These are phyloP conservation scores for Puccinia triticina DNA, from an alignment of 1,284 basidiomycete genomes.

Conservation along the genomic window DNA sequence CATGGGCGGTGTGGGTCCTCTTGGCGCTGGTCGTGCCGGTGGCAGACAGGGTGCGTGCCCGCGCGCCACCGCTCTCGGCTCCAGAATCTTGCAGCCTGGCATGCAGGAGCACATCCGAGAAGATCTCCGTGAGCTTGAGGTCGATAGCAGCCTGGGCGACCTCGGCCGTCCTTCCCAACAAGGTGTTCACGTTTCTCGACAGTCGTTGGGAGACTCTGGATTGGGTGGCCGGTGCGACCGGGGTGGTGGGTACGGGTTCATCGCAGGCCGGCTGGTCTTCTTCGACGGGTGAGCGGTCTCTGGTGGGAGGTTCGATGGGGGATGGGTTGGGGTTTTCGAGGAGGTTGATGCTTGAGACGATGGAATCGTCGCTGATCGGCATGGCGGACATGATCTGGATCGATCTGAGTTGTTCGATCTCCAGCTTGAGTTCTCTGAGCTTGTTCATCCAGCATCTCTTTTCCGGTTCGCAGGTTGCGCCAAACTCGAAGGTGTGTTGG, in stretches of 20 bases:
- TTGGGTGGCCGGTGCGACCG: constrained; percentile 20
- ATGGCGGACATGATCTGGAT: constrained; percentile 47
- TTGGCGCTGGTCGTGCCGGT: constrained; percentile 21
- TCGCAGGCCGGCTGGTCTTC: constrained; percentile 17
- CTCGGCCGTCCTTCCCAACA: constrained; percentile 49
- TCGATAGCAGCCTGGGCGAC: constrained; percentile 49
- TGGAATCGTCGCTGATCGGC: constrained; percentile 47
- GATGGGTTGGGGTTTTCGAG: constrained; percentile 16
- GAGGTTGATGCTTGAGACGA: constrained; percentile 49
- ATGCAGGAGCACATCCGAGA: constrained; percentile 35
- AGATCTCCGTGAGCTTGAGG: constrained; percentile 49
- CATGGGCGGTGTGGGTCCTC: not conserved
- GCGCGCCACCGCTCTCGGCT: not conserved
- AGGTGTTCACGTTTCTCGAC: constrained; percentile 46
- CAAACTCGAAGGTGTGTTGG: constrained; percentile 50
- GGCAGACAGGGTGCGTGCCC: constrained; percentile 42
- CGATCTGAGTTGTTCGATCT: constrained; percentile 41
- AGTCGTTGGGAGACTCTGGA: constrained; percentile 50
- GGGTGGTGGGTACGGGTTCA: constrained; percentile 17
- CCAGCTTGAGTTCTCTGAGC: constrained; percentile 34
- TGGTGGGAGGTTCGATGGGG: not conserved
- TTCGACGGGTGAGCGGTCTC: constrained; percentile 11
- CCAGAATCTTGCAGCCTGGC: constrained; percentile 45
- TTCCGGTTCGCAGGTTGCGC: constrained; percentile 49
- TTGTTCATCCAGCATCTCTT: constrained; percentile 50